phyloP scores from a whole-genome alignment of 2,329 filamentous ascomycete species.

The Aspergillus amoenus region DNA sequence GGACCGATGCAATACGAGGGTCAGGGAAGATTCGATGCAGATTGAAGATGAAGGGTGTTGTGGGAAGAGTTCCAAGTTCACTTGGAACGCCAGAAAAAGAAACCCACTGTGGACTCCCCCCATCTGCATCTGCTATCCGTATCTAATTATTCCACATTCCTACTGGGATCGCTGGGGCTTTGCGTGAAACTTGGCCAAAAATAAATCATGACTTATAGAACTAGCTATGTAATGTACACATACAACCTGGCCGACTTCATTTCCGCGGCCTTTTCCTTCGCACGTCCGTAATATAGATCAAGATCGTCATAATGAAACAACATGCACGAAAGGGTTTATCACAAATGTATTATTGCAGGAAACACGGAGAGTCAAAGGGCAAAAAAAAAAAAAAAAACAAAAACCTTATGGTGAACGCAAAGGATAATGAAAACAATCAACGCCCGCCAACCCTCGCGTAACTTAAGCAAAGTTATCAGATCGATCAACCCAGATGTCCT shows the following conservation, averaged over 20 bases:
- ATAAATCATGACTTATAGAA: background rate
- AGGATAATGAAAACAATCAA: constrained; percentile 17
- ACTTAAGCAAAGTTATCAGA: constrained; percentile 86
- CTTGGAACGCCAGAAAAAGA: background rate
- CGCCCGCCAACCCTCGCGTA: constrained; percentile 46
- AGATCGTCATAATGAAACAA: constrained; percentile 13
- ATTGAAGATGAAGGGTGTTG: background rate
- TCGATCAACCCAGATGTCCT: constrained; percentile 94
- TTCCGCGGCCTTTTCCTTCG: constrained; percentile 1
- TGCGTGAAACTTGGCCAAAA: background rate
- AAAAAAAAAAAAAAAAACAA: background rate
- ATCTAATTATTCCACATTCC: background rate
- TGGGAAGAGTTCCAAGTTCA: background rate
- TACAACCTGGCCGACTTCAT: constrained; percentile 1
- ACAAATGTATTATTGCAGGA: constrained; percentile 7
- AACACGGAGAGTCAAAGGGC: background rate
- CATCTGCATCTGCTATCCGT: background rate
- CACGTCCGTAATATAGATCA: background rate
- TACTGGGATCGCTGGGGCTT: background rate
- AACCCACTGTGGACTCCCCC: background rate
- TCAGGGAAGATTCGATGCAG: too few relatives aligned
- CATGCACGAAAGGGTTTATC: constrained; percentile 5
- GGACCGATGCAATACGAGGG: too few relatives aligned
- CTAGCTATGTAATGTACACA: background rate
- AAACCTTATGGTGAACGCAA: background rate